Conservation (phyloP, 202 grass and related monocot genomes). For the Thinopyrum obtusiflorum region DNA sequence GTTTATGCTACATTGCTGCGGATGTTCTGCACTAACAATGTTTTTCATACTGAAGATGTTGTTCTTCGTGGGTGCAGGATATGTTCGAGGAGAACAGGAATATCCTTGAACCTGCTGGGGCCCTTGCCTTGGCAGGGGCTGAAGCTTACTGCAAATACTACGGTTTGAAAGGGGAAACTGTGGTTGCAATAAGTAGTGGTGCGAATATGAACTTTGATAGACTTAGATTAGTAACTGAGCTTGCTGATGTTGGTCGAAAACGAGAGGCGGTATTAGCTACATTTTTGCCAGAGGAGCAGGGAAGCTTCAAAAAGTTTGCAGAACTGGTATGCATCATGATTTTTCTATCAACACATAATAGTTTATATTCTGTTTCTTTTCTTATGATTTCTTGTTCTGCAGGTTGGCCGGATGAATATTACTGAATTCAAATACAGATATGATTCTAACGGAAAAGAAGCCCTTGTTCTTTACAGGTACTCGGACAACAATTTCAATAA, state of each 20-base stretch:
- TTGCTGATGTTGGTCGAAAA: constrained; percentile 96
- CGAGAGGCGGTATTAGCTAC: constrained; percentile 84
- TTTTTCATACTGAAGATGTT: constrained; percentile 14
- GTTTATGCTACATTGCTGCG: neutral
- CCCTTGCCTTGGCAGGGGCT: constrained; percentile 84
- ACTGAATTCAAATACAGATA: constrained; percentile 99
- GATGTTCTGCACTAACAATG: neutral
- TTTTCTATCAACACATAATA: neutral
- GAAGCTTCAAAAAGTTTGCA: constrained; percentile 85
- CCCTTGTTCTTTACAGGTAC: constrained; percentile 95
- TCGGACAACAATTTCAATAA: neutral
- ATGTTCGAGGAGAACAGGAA: constrained; percentile 99
- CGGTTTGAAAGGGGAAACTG: constrained; percentile 69
- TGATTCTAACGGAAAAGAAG: constrained; percentile 65
- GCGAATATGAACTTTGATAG: constrained; percentile 99
- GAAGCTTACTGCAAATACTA: constrained; percentile 98
- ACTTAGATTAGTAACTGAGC: constrained; percentile 88
- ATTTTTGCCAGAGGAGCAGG: constrained; percentile 75
- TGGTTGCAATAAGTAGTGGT: constrained; percentile 92
- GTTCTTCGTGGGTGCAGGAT: constrained; percentile 51
- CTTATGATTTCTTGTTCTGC: constrained; percentile 27
- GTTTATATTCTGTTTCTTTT: constrained; percentile 16
- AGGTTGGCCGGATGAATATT: constrained; percentile 95
- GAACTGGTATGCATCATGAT: constrained; percentile 49
- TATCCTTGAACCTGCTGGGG: constrained; percentile 96